phyloP scores from a whole-genome alignment of 805 yeast genomes.

The Metschnikowia baotianmanensis region DNA sequence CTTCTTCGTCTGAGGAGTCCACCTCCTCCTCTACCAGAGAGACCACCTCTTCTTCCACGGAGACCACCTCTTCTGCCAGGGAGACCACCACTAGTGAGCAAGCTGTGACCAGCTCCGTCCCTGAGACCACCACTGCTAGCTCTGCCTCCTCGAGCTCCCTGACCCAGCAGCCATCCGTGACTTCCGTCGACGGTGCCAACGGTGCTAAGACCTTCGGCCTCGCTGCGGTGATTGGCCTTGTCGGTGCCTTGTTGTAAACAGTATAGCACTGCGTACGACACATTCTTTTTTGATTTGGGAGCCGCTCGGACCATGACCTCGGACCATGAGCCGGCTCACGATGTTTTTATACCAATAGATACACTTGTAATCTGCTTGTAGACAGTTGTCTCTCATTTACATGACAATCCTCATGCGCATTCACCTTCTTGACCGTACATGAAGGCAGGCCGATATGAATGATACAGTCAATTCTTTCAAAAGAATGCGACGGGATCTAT shows the following conservation, averaged over 20 bases:
- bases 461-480: too few relatives aligned
- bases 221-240: conserved; percentile 39
- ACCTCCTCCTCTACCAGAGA: neutral
- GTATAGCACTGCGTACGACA: neutral
- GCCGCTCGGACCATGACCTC: too few relatives aligned
- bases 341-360: conserved; percentile 1
- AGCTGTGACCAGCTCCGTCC: too few relatives aligned
- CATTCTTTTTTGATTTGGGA: neutral
- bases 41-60: neutral
- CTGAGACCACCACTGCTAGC: neutral
- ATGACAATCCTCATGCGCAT: too few relatives aligned
- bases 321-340: neutral
- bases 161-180: conserved; percentile 23
- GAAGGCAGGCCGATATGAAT: too few relatives aligned
- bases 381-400: too few relatives aligned
- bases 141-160: conserved; percentile 1
- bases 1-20: neutral
- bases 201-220: conserved; percentile 35
- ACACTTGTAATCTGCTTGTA: neutral
- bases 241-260: conserved; percentile 32
- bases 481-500: too few relatives aligned
- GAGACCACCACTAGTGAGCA: too few relatives aligned
- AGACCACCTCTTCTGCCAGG: neutral
- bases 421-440: too few relatives aligned
- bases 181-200: conserved; percentile 23